Evolutionary conservation across 192 early-diverging fungal genomes (phyloP), one percentile per base, ranked within the genome.

Genomic region (Diversispora epigaea): DNA sequence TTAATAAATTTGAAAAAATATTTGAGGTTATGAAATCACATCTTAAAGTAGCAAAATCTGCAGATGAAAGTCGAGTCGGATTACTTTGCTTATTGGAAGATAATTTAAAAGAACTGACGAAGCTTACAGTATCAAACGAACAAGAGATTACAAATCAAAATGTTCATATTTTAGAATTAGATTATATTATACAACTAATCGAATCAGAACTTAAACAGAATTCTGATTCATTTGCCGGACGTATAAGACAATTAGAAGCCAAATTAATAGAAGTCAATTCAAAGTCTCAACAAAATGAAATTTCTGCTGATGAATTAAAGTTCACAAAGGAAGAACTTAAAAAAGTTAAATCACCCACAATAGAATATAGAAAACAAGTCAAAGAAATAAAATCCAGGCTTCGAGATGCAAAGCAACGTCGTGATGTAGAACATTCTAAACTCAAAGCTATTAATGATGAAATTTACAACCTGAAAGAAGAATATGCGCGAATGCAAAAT

Each of bases 401-500:
- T 45, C 43, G n/a, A 46, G 45, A 43, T 47, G 44, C 65, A 12
- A 39, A 67, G 17, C n/a, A 43, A n/a, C 43, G 0, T 57, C 58
- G 44, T 4, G 40, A 61, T 47, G 8, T 8, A 2, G 71, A 73
- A 17, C 21, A 19, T 47, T 12, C 58, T 32, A 73, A 25, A 46
- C 57, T 73, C 39, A 47, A 73, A 19, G 45, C 45, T 22, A 57
- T 43, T 4, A 58, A 60, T 14, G 5, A 45, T 17, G 57, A 73
- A 32, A 58, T 73, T 3, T 44, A 75, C 15, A n/a, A 2, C 3
- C 52, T 75, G 3, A 63, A 64, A 64, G 25, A 19, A 17, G 17
- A 52, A 64, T 75, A 57, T 44, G 61, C 19, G 8, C 25, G 46
- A 25, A 43, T 73, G 17, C 71, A 73, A 62, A 58, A 73, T 61